Percentiles rank a stretch among this genome's conserved stretches.
These are phyloP conservation scores for Sporothrix curviconia DNA, from an alignment of 2,329 filamentous ascomycete species.

Conservation along the genomic window DNA sequence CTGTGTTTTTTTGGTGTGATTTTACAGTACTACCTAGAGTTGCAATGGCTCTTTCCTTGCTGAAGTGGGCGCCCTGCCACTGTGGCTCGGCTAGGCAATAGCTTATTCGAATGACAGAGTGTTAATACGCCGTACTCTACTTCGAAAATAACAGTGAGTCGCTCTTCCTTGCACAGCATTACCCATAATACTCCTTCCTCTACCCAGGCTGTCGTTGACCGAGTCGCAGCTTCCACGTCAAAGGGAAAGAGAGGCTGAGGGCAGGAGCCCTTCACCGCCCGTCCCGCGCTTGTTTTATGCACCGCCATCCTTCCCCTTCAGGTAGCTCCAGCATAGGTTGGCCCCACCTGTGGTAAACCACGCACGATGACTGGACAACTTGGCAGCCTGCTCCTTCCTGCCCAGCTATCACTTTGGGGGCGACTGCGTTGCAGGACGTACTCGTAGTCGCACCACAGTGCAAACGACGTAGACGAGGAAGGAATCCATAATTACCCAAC, in stretches of 20 bases:
- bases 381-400: not conserved
- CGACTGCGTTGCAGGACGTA: no score
- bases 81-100: conserved; percentile 1
- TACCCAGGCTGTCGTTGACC: not conserved
- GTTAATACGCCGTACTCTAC: no score
- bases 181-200: no score
- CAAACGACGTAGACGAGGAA: not conserved
- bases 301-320: not conserved
- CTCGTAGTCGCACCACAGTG: not conserved
- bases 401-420: no score
- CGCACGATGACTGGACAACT: conserved; percentile 1
- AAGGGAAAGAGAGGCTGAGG: not conserved
- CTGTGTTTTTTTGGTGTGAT: not conserved
- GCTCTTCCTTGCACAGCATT: no score
- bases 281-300: not conserved
- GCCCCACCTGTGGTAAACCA: not conserved
- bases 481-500: conserved; percentile 1
- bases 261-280: no score
- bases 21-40: no score
- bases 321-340: not conserved
- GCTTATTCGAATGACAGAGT: not conserved
- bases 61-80: not conserved
- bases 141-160: no score
- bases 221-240: not conserved
- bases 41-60: not conserved